Conservation (phyloP, 2,329 filamentous ascomycete genomes). For the Monilinia vaccinii-corymbosi region DNA sequence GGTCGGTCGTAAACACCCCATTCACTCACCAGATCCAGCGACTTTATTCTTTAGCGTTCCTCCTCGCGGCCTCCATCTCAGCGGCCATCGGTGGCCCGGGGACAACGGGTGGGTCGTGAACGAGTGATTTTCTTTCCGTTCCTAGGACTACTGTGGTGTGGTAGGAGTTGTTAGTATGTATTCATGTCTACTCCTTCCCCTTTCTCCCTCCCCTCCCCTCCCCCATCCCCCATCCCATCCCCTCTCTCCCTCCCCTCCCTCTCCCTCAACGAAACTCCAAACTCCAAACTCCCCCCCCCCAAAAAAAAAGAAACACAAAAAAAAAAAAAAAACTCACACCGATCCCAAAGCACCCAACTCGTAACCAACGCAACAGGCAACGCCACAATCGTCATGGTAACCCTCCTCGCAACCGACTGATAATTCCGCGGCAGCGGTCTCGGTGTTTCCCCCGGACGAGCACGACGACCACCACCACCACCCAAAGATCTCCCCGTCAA, state of each 20-base stretch:
- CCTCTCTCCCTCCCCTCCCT: not conserved
- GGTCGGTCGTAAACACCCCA: not conserved
- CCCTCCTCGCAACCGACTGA: slow-evolving; percentile 24
- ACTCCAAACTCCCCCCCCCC: too few species aligned
- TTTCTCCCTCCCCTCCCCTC: not conserved
- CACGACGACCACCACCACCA: not conserved
- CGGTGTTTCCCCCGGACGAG: not conserved
- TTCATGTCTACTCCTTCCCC: not conserved
- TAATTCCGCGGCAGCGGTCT: slow-evolving; percentile 23
- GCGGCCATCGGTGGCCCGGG: not conserved
- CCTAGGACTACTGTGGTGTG: slow-evolving; percentile 3
- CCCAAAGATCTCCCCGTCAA: slow-evolving; percentile 17
- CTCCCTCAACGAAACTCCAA: too few species aligned
- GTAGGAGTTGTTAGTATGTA: not conserved
- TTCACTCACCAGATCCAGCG: not conserved
- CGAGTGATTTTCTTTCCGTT: not conserved
- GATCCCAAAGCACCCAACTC: slow-evolving; percentile 28
- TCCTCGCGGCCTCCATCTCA: not conserved
- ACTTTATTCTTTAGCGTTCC: not conserved
- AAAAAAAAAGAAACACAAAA: too few species aligned
- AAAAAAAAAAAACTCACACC: slow-evolving; percentile 20
- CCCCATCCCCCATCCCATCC: too few species aligned
- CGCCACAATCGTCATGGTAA: slow-evolving; percentile 27
- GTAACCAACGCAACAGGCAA: slow-evolving; percentile 28
- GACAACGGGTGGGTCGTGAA: not conserved